Conservation (phyloP, 768 basidiomycete genomes). For the Lactarius sanguifluus region DNA sequence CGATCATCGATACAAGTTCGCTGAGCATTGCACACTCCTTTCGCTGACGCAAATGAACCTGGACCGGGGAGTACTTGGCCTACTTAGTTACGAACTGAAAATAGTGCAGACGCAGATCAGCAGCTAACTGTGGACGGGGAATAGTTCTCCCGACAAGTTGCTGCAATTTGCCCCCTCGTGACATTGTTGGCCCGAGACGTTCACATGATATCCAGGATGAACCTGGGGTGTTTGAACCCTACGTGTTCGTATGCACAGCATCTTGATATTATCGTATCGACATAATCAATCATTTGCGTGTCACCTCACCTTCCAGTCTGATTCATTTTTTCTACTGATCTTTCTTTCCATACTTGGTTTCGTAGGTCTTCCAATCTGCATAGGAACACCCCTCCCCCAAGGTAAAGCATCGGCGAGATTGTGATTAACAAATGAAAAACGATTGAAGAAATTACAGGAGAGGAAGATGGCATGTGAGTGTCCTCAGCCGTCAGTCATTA, state of each 20-base stretch:
- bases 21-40: neutral
- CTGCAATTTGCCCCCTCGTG: neutral
- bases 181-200: neutral
- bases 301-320: neutral
- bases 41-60: too few relatives aligned
- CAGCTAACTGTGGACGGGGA: neutral
- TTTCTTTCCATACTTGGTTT: neutral
- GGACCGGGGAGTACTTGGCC: neutral
- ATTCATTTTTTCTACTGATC: too few relatives aligned
- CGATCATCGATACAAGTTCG: too few relatives aligned
- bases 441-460: neutral
- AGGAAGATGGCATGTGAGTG: slow-evolving; percentile 1
- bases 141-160: neutral
- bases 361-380: neutral
- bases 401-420: neutral
- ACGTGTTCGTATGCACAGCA: neutral
- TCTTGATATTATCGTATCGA: neutral
- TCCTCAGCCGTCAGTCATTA: neutral
- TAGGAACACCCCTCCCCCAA: neutral
- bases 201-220: neutral
- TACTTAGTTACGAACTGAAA: neutral
- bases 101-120: neutral
- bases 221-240: neutral
- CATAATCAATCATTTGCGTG: neutral
- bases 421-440: neutral